phyloP scores from a whole-genome alignment of 106 monocot genomes.

The Allium cepa region DNA sequence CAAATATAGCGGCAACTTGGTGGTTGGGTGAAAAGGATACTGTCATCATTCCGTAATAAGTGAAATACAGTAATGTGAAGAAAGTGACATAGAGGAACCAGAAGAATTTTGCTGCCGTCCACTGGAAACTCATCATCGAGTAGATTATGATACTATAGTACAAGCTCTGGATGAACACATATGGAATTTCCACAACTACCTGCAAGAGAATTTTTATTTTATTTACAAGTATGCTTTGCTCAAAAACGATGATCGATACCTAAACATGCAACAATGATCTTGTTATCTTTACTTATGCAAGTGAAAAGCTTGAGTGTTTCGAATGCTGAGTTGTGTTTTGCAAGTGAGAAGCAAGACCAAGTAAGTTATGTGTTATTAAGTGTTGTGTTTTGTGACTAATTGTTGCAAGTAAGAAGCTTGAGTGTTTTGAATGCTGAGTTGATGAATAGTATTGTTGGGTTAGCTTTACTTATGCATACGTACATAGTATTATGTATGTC shows the following conservation, averaged over 20 bases:
- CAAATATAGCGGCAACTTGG: conserved; percentile 60
- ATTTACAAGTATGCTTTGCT: not conserved
- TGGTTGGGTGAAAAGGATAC: conserved; percentile 73
- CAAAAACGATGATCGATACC: not conserved
- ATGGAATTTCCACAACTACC: conserved; percentile 71
- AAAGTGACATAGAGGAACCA: conserved; percentile 71
- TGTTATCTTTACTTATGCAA: not conserved
- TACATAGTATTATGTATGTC: not conserved
- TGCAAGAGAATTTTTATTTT: conserved; percentile 4
- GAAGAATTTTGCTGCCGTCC: conserved; percentile 59
- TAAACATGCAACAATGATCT: not conserved
- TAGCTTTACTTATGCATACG: not conserved
- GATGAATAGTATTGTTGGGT: not conserved
- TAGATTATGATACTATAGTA: conserved; percentile 52
- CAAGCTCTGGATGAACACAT: conserved; percentile 42
- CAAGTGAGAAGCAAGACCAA: not conserved
- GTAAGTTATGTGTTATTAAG: not conserved
- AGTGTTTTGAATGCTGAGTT: not conserved
- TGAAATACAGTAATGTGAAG: conserved; percentile 76
- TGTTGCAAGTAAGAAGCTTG: not conserved
- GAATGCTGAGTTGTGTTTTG: not conserved
- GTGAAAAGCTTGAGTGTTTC: not conserved
- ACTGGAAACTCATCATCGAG: conserved; percentile 67
- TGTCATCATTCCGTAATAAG: conserved; percentile 89
- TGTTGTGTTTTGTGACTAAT: not conserved